These are phyloP conservation scores for Sporothrix dimorphospora DNA, from an alignment of 2,329 filamentous ascomycete genomes.

Conservation along the genomic window DNA sequence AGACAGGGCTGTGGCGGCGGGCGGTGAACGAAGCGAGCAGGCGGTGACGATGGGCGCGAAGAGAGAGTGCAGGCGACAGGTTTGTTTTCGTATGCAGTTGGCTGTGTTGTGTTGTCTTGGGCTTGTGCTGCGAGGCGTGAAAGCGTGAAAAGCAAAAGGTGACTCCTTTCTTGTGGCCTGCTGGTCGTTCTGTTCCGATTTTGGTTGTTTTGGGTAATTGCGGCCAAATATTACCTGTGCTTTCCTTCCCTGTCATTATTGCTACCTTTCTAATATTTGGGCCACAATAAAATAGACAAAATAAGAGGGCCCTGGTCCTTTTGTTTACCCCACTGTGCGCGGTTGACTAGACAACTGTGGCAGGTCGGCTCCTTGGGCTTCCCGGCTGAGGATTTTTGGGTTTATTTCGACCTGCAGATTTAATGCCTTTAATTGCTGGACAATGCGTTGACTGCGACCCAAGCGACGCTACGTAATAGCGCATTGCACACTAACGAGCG, in stretches of 20 bases:
- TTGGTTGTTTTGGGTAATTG: conserved; percentile 15
- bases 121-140: neutral
- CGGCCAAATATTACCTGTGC: conserved; percentile 10
- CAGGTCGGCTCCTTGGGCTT: neutral
- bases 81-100: conserved; percentile 8
- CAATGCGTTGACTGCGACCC: neutral
- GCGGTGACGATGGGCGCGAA: conserved; percentile 14
- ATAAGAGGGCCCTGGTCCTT: neutral
- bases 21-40: conserved; percentile 21
- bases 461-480: neutral
- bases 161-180: conserved; percentile 13
- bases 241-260: conserved; percentile 8
- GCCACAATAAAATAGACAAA: conserved; percentile 1
- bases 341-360: conserved; percentile 34
- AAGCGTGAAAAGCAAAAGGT: neutral
- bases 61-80: conserved; percentile 11
- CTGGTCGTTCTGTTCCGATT: neutral
- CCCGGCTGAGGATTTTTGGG: neutral
- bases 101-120: neutral
- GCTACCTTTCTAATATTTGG: conserved; percentile 17
- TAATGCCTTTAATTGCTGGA: conserved; percentile 13
- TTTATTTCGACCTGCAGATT: conserved; percentile 6
- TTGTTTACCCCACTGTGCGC: conserved; percentile 33
- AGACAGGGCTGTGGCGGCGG: conserved; percentile 21
- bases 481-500: neutral